Percentiles rank a stretch among this genome's conserved stretches.
Evolutionary conservation across 768 basidiomycete species (phyloP).

Genomic region (Omphalotus guepiniiformis): DNA sequence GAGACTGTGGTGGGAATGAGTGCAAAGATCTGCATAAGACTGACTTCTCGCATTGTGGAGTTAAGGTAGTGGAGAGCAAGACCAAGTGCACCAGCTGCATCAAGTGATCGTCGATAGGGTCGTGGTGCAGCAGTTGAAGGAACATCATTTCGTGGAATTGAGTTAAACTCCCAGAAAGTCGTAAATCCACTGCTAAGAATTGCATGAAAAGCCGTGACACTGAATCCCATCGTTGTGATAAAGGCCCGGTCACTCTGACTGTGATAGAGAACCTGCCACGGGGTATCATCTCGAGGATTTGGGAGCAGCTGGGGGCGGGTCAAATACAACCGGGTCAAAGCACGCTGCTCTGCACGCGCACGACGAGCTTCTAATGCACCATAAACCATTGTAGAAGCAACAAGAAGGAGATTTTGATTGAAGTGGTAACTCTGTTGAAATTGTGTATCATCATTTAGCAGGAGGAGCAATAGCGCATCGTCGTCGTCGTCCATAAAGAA

Average conservation of each 20-base stretch:
- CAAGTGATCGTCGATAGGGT: conserved; percentile 24
- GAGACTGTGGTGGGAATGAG: conserved; percentile 33
- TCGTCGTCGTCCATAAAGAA: no score
- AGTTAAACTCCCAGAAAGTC: background rate
- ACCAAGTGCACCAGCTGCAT: conserved; percentile 38
- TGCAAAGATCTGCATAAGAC: conserved; percentile 41
- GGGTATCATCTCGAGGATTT: conserved; percentile 17
- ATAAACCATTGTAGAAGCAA: no score
- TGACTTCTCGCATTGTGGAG: conserved; percentile 38
- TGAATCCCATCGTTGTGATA: conserved; percentile 26
- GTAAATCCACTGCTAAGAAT: conserved; percentile 32
- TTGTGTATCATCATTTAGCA: no score
- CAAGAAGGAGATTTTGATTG: no score
- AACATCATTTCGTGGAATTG: background rate
- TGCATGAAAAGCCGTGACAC: conserved; percentile 26
- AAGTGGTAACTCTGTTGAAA: no score
- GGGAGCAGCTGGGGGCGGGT: conserved; percentile 7
- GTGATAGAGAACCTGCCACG: background rate
- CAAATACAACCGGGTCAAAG: background rate
- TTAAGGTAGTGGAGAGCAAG: conserved; percentile 36
- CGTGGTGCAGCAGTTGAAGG: conserved; percentile 19
- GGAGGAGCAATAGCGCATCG: no score
- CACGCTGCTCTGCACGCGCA: no score
- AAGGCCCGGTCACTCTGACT: conserved; percentile 23
- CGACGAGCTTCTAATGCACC: no score